These are phyloP conservation scores for Lactarius indigo DNA, from an alignment of 768 basidiomycete genomes.

Conservation along the genomic window DNA sequence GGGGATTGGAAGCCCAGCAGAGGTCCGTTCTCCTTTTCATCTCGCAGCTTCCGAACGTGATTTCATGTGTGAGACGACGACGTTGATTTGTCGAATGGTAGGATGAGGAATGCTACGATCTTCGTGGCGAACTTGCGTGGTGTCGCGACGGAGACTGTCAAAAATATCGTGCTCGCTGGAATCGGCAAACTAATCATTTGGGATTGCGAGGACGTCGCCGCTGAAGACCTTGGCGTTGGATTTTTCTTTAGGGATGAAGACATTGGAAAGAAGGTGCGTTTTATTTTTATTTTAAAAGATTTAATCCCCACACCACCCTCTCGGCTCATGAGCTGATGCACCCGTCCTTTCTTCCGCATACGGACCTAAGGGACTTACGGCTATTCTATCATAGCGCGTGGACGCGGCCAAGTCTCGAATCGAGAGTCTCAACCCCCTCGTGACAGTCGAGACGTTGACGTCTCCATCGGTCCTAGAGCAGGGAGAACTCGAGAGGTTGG, in stretches of 20 bases:
- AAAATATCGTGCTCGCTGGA: conserved; percentile 96
- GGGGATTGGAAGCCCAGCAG: conserved; percentile 98
- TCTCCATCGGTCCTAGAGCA: conserved; percentile 46
- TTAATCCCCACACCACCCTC: background rate
- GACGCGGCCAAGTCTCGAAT: conserved; percentile 82
- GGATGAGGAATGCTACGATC: conserved; percentile 93
- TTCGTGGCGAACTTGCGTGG: conserved; percentile 76
- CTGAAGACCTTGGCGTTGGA: conserved; percentile 86
- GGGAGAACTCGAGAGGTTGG: conserved; percentile 52
- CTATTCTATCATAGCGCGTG: conserved; percentile 57
- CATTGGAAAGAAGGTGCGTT: conserved; percentile 76
- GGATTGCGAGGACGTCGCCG: conserved; percentile 69
- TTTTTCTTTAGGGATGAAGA: conserved; percentile 95
- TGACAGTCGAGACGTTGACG: conserved; percentile 68
- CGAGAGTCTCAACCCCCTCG: conserved; percentile 89
- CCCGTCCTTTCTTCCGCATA: background rate
- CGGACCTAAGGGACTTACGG: conserved; percentile 37
- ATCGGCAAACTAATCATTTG: conserved; percentile 86
- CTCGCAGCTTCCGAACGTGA: background rate
- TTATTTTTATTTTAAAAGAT: background rate
- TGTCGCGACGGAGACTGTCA: conserved; percentile 89
- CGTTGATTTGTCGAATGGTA: conserved; percentile 33
- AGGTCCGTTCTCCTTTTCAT: conserved; percentile 45
- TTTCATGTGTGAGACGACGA: too few relatives aligned
- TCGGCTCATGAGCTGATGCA: background rate